Evolutionary conservation across 1,139 yeast species (phyloP).

Genomic region (Yamadazyma buinensis): DNA sequence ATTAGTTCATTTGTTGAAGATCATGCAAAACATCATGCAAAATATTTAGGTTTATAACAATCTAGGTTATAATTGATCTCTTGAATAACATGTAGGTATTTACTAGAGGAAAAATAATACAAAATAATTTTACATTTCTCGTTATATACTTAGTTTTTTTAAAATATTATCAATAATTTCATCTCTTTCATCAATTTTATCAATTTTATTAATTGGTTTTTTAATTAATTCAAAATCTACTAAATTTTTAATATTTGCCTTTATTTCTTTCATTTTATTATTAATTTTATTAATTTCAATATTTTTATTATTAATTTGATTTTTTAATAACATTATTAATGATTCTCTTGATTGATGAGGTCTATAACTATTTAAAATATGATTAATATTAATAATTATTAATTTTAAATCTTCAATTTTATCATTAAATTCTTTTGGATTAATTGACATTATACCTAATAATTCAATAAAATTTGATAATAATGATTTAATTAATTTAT

Average conservation of each 20-base stretch:
- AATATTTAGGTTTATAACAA: constrained; percentile 54
- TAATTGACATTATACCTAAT: constrained; percentile 64
- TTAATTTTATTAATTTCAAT: constrained; percentile 52
- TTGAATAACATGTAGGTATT: too few species aligned
- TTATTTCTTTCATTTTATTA: constrained; percentile 41
- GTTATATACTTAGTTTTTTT: too few species aligned
- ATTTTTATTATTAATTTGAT: constrained; percentile 53
- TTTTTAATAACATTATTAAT: constrained; percentile 64
- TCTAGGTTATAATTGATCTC: constrained; percentile 1
- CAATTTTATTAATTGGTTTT: constrained; percentile 6
- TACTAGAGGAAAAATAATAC: too few species aligned
- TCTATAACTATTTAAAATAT: constrained; percentile 75
- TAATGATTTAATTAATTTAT: constrained; percentile 64
- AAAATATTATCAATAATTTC: constrained; percentile 15
- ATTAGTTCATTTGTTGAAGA: constrained; percentile 76
- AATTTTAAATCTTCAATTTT: constrained; percentile 71
- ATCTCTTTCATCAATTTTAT: constrained; percentile 12
- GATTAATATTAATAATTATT: constrained; percentile 80
- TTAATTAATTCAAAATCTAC: constrained; percentile 12
- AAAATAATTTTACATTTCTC: too few species aligned
- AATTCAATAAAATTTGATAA: constrained; percentile 71
- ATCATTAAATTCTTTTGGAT: constrained; percentile 62
- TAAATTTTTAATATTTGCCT: constrained; percentile 32
- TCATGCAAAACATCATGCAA: constrained; percentile 87
- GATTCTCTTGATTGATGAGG: constrained; percentile 89